phyloP scores from a whole-genome alignment of 495 filamentous ascomycete genomes.

The Mytilinidion resinicola region DNA sequence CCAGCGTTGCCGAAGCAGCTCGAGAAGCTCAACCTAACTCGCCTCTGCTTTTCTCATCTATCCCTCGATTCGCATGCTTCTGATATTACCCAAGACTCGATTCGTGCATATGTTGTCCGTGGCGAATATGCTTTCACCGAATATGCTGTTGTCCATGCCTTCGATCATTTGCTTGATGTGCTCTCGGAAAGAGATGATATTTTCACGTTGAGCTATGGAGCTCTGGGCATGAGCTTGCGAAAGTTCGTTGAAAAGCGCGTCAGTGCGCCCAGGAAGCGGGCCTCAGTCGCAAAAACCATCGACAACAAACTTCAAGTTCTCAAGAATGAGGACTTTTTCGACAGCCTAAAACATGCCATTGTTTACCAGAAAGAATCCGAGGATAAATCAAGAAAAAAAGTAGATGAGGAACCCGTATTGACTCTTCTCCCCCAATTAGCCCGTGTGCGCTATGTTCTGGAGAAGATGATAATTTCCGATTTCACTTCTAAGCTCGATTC shows the following conservation, averaged over 20 bases:
- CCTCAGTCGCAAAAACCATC: background rate
- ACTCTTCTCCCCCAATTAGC: background rate
- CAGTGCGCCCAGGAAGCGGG: background rate
- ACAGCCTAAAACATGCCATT: background rate
- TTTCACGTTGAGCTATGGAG: background rate
- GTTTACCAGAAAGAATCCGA: background rate
- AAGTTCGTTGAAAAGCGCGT: background rate
- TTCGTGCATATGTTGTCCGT: background rate
- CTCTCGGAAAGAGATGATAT: background rate
- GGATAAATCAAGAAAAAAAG: too few species aligned
- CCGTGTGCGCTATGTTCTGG: background rate
- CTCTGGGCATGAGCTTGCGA: background rate
- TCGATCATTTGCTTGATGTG: background rate
- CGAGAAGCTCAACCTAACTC: conserved; percentile 1
- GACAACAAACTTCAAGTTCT: background rate
- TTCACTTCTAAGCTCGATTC: background rate
- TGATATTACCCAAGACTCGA: background rate
- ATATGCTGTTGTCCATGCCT: conserved; percentile 1
- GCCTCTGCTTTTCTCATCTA: conserved; percentile 7
- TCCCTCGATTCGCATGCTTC: background rate
- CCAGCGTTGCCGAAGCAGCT: background rate
- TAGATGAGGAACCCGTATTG: background rate
- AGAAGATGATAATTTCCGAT: background rate
- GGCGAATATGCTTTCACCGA: conserved; percentile 9
- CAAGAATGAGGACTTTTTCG: background rate